A percentile compares a stretch with the other conserved stretches of the same genome.
Evolutionary conservation across 306 rosid species (phyloP).

Genomic region (Trifolium pratense): DNA sequence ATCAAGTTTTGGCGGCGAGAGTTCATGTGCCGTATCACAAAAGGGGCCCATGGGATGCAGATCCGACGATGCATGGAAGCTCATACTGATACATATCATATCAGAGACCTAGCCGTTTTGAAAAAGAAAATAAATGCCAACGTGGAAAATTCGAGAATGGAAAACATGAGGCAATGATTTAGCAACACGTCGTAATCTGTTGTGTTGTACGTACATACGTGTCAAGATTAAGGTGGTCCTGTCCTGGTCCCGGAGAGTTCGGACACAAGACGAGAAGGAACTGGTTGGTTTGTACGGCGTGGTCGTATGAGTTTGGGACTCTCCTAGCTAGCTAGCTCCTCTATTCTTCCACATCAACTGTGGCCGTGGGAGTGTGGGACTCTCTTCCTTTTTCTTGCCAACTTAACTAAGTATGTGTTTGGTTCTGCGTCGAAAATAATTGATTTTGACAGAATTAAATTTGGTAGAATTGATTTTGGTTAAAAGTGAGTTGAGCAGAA

Average conservation of each 20-base stretch:
- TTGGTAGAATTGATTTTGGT: no score
- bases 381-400: background rate
- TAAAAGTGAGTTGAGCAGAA: no score
- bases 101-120: conserved; percentile 6
- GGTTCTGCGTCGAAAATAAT: no score
- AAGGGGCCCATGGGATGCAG: conserved; percentile 25
- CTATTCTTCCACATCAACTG: background rate
- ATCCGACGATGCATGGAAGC: conserved; percentile 47
- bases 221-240: conserved; percentile 45
- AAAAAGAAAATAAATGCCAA: conserved; percentile 28
- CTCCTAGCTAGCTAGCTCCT: background rate
- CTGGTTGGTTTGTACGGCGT: conserved; percentile 1
- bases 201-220: conserved; percentile 65
- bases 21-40: conserved; percentile 37
- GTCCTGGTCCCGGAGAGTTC: conserved; percentile 42
- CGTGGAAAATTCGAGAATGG: conserved; percentile 32
- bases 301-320: background rate
- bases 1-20: conserved; percentile 46
- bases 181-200: conserved; percentile 23
- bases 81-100: no score
- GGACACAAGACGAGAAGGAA: conserved; percentile 39
- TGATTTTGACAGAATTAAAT: no score
- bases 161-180: conserved; percentile 5
- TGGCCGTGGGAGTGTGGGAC: background rate
- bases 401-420: background rate